Evolutionary conservation across 2,329 filamentous ascomycete genomes (phyloP).

Genomic region (Zymoseptoria tritici): DNA sequence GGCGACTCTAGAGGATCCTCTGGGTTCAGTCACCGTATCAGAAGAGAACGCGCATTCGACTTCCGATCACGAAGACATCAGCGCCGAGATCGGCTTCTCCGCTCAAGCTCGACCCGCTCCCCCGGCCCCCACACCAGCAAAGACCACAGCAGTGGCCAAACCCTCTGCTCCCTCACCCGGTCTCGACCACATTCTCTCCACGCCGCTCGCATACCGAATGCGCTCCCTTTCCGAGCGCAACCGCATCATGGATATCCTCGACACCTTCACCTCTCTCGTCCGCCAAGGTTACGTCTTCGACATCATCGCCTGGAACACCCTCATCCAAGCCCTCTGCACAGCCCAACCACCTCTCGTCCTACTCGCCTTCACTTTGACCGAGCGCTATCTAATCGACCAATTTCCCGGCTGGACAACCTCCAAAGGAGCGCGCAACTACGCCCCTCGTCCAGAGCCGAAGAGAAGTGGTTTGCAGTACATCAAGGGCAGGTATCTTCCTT

Average conservation of each 20-base stretch:
- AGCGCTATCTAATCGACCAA: slow-evolving; percentile 66
- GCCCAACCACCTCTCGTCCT: slow-evolving; percentile 44
- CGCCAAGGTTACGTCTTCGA: slow-evolving; percentile 65
- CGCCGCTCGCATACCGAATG: slow-evolving; percentile 46
- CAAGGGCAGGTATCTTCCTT: slow-evolving; percentile 20
- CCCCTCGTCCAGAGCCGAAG: neutral
- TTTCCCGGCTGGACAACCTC: slow-evolving; percentile 64
- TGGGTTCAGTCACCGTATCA: neutral
- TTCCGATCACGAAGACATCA: neutral
- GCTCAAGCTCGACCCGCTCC: neutral
- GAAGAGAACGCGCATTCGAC: neutral
- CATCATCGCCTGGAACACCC: slow-evolving; percentile 68
- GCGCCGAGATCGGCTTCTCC: slow-evolving; percentile 13
- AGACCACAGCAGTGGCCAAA: neutral
- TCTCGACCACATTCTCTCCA: slow-evolving; percentile 34
- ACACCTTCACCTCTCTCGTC: slow-evolving; percentile 50
- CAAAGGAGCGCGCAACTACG: neutral
- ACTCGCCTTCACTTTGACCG: slow-evolving; percentile 67
- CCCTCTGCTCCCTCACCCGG: slow-evolving; percentile 6
- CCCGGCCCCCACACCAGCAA: neutral
- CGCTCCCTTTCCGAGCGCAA: slow-evolving; percentile 46
- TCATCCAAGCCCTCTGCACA: slow-evolving; percentile 58
- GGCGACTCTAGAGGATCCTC: neutral
- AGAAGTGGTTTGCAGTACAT: slow-evolving; percentile 23
- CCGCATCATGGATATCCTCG: slow-evolving; percentile 32